phyloP scores from a whole-genome alignment of 768 basidiomycete species.

The Daedaleopsis nitida region DNA sequence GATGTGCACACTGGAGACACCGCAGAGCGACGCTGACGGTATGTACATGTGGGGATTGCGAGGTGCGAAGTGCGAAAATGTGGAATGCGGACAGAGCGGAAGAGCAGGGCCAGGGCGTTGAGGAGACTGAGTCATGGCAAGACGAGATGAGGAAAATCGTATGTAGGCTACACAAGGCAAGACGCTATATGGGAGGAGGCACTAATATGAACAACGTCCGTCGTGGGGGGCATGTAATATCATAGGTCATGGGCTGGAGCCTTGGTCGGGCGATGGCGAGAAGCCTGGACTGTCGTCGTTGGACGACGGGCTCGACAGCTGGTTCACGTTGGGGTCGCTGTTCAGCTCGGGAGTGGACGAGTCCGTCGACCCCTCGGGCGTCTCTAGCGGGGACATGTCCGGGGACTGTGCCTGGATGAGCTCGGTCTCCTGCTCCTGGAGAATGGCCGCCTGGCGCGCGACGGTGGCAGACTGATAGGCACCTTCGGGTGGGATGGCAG shows the following conservation, averaged over 20 bases:
- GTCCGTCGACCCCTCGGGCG: conserved; percentile 19
- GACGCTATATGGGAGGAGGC: neutral
- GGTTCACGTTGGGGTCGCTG: neutral
- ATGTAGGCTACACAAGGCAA: neutral
- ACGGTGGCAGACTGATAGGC: conserved; percentile 54
- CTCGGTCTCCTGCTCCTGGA: conserved; percentile 64
- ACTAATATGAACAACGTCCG: neutral
- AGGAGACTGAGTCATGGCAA: neutral
- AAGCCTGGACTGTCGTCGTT: neutral
- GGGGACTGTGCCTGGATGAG: conserved; percentile 54
- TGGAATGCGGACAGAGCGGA: neutral
- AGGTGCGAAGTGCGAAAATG: neutral
- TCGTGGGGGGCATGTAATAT: neutral
- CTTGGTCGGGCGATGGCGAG: neutral
- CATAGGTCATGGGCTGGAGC: neutral
- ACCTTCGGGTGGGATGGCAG: conserved; percentile 44
- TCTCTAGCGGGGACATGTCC: conserved; percentile 44
- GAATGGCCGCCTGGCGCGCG: conserved; percentile 56
- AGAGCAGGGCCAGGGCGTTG: neutral
- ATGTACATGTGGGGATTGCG: neutral
- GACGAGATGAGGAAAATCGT: neutral
- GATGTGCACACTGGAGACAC: neutral
- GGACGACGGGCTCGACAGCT: neutral
- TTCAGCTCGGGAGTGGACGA: conserved; percentile 5
- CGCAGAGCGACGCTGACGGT: neutral